Percentiles rank a stretch among this genome's conserved stretches.
These are phyloP conservation scores for Fusarium acutatum DNA, from an alignment of 2,329 filamentous ascomycete genomes.

Conservation along the genomic window DNA sequence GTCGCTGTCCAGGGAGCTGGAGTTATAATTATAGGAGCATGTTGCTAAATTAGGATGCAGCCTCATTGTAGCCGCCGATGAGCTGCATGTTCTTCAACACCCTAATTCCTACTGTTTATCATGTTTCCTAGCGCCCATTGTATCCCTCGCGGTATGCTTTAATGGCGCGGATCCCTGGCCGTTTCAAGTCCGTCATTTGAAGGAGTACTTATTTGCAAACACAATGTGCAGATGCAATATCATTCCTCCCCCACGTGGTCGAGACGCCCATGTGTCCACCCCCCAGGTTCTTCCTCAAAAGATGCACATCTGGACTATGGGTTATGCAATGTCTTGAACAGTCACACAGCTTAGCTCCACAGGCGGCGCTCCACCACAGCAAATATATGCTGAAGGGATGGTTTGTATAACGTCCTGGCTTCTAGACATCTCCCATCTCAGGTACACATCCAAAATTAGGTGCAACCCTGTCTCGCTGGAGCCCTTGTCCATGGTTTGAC, in stretches of 20 bases:
- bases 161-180: not conserved
- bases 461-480: conserved; percentile 12
- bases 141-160: not conserved
- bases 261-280: conserved; percentile 12
- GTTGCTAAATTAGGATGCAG: conserved; percentile 50
- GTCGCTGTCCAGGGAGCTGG: not conserved
- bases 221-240: not conserved
- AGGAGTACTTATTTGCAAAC: conserved; percentile 1
- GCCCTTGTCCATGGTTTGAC: conserved; percentile 4
- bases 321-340: conserved; percentile 25
- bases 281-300: not conserved
- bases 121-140: conserved; percentile 27
- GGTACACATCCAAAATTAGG: conserved; percentile 1
- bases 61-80: conserved; percentile 48
- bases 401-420: conserved; percentile 3
- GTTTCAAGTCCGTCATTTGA: conserved; percentile 1
- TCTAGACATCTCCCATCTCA: not conserved
- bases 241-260: conserved; percentile 9
- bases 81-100: conserved; percentile 43
- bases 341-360: conserved; percentile 19
- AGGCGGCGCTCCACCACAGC: conserved; percentile 18
- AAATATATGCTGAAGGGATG: not conserved
- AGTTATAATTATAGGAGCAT: conserved; percentile 29
- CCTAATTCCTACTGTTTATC: conserved; percentile 19
- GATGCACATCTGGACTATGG: conserved; percentile 4